Percentiles rank a stretch among this genome's conserved stretches.
Conservation (phyloP, 768 basidiomycete genomes). For the Sistotremastrum niveocremeum region DNA sequence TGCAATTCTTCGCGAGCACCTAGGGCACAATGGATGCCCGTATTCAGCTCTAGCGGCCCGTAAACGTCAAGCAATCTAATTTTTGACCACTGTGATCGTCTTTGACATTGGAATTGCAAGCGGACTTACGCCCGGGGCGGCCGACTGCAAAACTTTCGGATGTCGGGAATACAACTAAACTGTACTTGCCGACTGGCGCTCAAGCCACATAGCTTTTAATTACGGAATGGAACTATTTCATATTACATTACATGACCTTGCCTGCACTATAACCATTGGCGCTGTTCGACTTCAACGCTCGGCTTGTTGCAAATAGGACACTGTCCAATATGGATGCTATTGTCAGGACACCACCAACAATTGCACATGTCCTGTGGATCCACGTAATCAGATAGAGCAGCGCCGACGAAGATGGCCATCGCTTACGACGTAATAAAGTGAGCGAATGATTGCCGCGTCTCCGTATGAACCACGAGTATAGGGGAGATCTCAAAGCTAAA, state of each 20-base stretch:
- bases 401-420: neutral
- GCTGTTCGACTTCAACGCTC: constrained; percentile 52
- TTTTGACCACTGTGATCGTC: no score
- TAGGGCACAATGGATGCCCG: no score
- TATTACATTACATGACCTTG: constrained; percentile 7
- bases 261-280: constrained; percentile 8
- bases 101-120: no score
- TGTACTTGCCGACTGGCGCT: no score
- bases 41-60: no score
- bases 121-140: no score
- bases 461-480: constrained; percentile 84
- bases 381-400: neutral
- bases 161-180: no score
- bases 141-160: no score
- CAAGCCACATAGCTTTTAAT: no score
- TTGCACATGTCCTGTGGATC: constrained; percentile 73
- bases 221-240: no score
- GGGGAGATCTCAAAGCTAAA: constrained; percentile 97
- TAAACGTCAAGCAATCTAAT: no score
- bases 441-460: constrained; percentile 88
- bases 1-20: no score
- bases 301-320: constrained; percentile 70
- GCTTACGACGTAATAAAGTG: constrained; percentile 96
- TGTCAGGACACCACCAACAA: constrained; percentile 93
- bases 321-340: constrained; percentile 84